phyloP scores from a whole-genome alignment of 108 stramenopile species.

The Craspedostauros australis region DNA sequence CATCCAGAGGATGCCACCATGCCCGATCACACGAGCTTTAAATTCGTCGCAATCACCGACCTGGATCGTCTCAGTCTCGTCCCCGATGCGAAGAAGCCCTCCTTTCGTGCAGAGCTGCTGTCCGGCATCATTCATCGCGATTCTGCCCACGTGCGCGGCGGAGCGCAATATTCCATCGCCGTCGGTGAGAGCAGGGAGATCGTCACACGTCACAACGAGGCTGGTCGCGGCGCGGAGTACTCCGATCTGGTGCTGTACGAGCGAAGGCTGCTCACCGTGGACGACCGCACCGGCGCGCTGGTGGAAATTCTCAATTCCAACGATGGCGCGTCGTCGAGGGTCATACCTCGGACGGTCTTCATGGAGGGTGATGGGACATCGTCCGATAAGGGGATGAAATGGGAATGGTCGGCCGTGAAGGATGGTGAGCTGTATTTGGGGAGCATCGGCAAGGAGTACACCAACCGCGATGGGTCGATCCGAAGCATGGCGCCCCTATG shows the following conservation, averaged over 20 bases:
- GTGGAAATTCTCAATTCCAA: slow-evolving; percentile 57
- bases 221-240: slow-evolving; percentile 78
- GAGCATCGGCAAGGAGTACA: slow-evolving; percentile 78
- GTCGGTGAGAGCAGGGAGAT: slow-evolving; percentile 38
- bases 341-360: slow-evolving; percentile 61
- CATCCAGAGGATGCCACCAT: slow-evolving; percentile 16
- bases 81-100: slow-evolving; percentile 36
- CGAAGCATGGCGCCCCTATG: slow-evolving; percentile 57
- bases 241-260: slow-evolving; percentile 64
- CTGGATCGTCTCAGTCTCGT: slow-evolving; percentile 47
- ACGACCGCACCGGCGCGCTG: slow-evolving; percentile 77
- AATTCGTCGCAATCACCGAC: slow-evolving; percentile 56
- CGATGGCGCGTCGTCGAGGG: slow-evolving; percentile 34
- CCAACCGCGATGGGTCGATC: slow-evolving; percentile 26
- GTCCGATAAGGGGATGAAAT: slow-evolving; percentile 80
- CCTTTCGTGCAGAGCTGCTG: slow-evolving; percentile 41
- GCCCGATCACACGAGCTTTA: slow-evolving; percentile 34
- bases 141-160: too few species aligned
- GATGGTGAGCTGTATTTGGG: slow-evolving; percentile 65
- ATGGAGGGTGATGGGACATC: slow-evolving; percentile 74
- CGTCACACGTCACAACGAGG: slow-evolving; percentile 68
- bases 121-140: slow-evolving; percentile 39
- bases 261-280: slow-evolving; percentile 56
- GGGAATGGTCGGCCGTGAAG: slow-evolving; percentile 84
- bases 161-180: slow-evolving; percentile 26